phyloP scores from a whole-genome alignment of 768 basidiomycete species.

The Pisolithus microcarpus region DNA sequence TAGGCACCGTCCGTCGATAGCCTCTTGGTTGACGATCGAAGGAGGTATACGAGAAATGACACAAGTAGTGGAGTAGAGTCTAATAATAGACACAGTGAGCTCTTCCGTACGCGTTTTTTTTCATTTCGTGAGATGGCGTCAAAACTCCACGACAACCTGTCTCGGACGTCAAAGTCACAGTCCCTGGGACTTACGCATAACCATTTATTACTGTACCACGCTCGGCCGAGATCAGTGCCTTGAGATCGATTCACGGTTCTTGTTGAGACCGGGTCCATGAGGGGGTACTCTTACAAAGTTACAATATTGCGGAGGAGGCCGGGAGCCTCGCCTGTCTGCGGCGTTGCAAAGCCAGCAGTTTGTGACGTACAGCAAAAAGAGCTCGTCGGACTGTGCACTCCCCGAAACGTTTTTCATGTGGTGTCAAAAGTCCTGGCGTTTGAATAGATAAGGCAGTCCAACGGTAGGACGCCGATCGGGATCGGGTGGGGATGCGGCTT shows the following conservation, averaged over 20 bases:
- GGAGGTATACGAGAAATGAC: too few species aligned
- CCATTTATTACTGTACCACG: background rate
- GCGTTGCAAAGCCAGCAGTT: too few species aligned
- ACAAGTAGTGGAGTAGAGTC: background rate
- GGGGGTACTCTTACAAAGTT: background rate
- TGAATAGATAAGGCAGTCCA: conserved; percentile 1
- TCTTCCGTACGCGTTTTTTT: background rate
- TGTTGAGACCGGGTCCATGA: background rate
- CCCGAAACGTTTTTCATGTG: background rate
- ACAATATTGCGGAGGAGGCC: too few species aligned
- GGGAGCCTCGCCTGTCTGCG: too few species aligned
- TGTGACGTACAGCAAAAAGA: conserved; percentile 19
- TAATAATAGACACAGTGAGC: background rate
- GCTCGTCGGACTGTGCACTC: conserved; percentile 9
- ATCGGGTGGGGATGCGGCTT: conserved; percentile 7
- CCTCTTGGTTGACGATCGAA: too few species aligned
- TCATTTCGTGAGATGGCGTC: background rate
- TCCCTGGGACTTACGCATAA: too few species aligned
- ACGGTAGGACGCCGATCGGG: conserved; percentile 10
- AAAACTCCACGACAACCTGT: background rate
- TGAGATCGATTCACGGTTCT: background rate
- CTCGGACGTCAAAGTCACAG: background rate
- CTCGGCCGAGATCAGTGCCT: background rate
- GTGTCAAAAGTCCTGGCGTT: background rate
- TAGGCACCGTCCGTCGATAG: too few species aligned